phyloP scores from a whole-genome alignment of 208 protist genomes.

The Trichomonas vaginalis region DNA sequence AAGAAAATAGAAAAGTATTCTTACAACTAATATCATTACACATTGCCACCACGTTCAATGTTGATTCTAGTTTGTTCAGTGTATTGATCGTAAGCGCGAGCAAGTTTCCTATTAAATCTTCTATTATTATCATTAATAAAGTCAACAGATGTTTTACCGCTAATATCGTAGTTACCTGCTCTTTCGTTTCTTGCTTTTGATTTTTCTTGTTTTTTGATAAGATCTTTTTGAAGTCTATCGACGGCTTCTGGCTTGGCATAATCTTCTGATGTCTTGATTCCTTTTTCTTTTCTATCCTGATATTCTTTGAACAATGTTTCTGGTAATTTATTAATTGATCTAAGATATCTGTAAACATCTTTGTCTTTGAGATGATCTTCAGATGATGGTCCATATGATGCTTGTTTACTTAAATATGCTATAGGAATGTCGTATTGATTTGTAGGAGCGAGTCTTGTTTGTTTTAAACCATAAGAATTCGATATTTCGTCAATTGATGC shows the following conservation, averaged over 20 bases:
- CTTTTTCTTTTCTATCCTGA: not conserved
- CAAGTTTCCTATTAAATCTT: not conserved
- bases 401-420: not conserved
- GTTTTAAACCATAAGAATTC: not conserved
- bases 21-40: not conserved
- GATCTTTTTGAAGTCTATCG: not conserved
- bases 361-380: not conserved
- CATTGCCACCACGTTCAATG: not conserved
- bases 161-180: not conserved
- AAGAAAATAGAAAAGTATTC: too few relatives aligned
- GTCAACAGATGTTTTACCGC: not conserved
- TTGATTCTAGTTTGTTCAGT: not conserved
- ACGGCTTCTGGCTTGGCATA: not conserved
- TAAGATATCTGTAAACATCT: not conserved
- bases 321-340: not conserved
- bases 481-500: not conserved
- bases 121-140: constrained; percentile 12
- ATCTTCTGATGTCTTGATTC: not conserved
- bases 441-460: not conserved
- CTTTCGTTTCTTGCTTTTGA: not conserved
- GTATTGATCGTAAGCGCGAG: not conserved
- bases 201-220: not conserved
- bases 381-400: not conserved
- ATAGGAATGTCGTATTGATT: not conserved
- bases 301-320: not conserved